These are phyloP conservation scores for Pichia sp. DNA, from an alignment of 1,139 yeast genomes.

Conservation along the genomic window DNA sequence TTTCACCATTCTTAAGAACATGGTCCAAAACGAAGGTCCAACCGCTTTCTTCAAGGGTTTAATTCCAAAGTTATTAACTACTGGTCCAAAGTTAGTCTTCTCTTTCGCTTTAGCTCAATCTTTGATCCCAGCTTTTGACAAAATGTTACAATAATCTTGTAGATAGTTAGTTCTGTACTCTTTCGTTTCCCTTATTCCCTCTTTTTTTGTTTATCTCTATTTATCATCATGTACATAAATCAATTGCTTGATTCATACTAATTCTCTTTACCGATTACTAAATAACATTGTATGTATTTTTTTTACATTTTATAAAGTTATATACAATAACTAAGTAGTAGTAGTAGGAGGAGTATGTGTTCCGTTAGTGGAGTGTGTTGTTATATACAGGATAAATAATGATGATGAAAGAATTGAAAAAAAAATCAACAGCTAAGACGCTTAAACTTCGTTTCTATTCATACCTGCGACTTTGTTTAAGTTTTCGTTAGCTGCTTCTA, in stretches of 20 bases:
- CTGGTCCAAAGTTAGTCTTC: conserved; percentile 97
- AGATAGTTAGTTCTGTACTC: neutral
- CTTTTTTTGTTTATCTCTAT: neutral
- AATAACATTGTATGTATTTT: neutral
- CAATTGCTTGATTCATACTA: too few species aligned
- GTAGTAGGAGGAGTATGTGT: too few species aligned
- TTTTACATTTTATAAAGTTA: neutral
- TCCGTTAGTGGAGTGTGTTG: too few species aligned
- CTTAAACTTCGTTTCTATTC: conserved; percentile 4
- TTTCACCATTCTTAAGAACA: conserved; percentile 85
- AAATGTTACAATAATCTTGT: conserved; percentile 28
- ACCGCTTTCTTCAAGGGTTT: conserved; percentile 96
- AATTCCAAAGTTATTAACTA: conserved; percentile 93
- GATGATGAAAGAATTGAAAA: neutral
- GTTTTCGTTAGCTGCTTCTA: conserved; percentile 25
- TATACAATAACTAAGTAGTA: too few species aligned
- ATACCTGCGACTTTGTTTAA: conserved; percentile 22
- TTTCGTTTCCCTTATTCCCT: too few species aligned
- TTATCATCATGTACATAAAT: neutral
- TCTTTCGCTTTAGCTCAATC: conserved; percentile 97
- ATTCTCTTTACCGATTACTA: too few species aligned
- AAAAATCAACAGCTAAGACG: neutral
- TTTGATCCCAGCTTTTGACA: conserved; percentile 93
- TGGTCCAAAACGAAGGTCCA: conserved; percentile 86
- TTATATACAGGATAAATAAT: conserved; percentile 4